phyloP scores from a whole-genome alignment of 768 basidiomycete species.

The Tylopilus vinaceipallidus region DNA sequence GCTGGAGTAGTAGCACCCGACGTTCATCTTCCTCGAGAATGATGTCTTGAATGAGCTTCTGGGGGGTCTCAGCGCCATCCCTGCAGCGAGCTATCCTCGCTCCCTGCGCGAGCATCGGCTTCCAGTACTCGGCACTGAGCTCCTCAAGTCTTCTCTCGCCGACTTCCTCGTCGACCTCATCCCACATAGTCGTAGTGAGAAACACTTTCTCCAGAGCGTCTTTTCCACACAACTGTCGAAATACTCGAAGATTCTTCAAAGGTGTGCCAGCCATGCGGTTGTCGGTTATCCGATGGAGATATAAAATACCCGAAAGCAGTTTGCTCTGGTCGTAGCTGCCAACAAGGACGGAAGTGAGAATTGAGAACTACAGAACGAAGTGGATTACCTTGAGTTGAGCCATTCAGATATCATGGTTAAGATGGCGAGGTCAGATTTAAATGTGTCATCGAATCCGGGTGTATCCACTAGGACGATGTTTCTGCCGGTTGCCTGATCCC shows the following conservation, averaged over 20 bases:
- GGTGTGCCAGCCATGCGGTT: constrained; percentile 36
- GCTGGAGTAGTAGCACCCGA: not conserved
- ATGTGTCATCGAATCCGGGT: constrained; percentile 23
- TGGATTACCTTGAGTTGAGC: constrained; percentile 13
- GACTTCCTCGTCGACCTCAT: not conserved
- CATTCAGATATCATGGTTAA: constrained; percentile 13
- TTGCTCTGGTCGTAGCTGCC: constrained; percentile 6
- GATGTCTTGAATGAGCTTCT: constrained; percentile 8
- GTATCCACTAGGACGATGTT: constrained; percentile 25
- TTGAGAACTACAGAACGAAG: too few relatives aligned
- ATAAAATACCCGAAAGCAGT: constrained; percentile 34
- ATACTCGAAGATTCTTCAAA: constrained; percentile 33
- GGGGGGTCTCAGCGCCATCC: constrained; percentile 5
- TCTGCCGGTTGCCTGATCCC: not conserved
- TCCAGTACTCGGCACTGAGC: not conserved
- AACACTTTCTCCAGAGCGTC: constrained; percentile 31
- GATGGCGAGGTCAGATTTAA: constrained; percentile 10
- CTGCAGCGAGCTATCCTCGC: constrained; percentile 6
- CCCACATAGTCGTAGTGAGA: constrained; percentile 34
- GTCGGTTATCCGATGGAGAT: constrained; percentile 42
- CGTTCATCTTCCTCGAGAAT: not conserved
- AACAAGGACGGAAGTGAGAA: not conserved
- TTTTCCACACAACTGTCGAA: constrained; percentile 28
- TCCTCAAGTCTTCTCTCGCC: constrained; percentile 16
- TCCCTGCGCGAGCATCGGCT: not conserved